These are phyloP conservation scores for Mytilinidion resinicola DNA, from an alignment of 495 filamentous ascomycete species.

Conservation along the genomic window DNA sequence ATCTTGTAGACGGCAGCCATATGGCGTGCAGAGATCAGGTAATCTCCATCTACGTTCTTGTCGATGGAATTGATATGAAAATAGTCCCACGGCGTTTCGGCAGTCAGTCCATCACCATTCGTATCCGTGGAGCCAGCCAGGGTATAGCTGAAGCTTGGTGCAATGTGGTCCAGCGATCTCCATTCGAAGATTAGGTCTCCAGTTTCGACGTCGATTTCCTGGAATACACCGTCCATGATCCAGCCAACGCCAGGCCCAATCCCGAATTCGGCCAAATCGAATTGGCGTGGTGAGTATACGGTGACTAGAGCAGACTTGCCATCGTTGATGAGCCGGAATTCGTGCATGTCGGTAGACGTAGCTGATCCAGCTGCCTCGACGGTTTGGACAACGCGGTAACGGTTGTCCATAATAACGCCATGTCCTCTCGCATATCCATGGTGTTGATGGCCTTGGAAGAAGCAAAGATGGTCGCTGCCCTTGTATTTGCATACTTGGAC, in stretches of 20 bases:
- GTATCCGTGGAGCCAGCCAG: not conserved
- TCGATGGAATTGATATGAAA: constrained; percentile 19
- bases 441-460: constrained; percentile 50
- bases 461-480: constrained; percentile 47
- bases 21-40: constrained; percentile 17
- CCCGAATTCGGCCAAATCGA: constrained; percentile 2
- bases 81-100: constrained; percentile 8
- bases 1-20: constrained; percentile 13
- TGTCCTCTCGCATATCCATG: constrained; percentile 50
- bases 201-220: constrained; percentile 16
- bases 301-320: constrained; percentile 9
- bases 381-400: constrained; percentile 45
- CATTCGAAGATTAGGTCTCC: constrained; percentile 17
- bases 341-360: constrained; percentile 14
- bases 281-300: constrained; percentile 3
- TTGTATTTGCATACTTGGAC: constrained; percentile 32
- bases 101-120: constrained; percentile 14
- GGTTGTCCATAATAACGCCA: constrained; percentile 48
- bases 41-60: constrained; percentile 12
- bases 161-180: constrained; percentile 19
- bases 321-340: constrained; percentile 9
- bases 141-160: constrained; percentile 43
- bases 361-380: constrained; percentile 25
- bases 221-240: constrained; percentile 11
- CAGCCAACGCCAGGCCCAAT: constrained; percentile 17